Evolutionary conservation across 331 rosid genomes (phyloP).

Genomic region (Rosa hybrid): DNA sequence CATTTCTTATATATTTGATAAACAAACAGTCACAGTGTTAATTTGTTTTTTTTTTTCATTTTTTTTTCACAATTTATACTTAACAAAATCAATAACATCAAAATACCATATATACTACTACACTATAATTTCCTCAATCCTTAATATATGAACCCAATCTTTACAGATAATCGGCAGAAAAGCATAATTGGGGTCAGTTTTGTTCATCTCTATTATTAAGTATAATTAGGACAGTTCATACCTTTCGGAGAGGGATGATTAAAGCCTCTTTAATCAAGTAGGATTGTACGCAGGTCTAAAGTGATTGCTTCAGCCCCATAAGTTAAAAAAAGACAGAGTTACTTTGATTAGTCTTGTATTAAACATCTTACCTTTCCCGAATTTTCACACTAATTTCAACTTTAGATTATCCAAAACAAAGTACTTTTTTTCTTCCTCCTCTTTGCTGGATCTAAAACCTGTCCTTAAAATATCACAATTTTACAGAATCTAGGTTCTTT

Average conservation of each 20-base stretch:
- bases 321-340: constrained; percentile 25
- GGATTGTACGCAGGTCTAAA: constrained; percentile 52
- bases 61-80: too few species aligned
- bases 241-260: constrained; percentile 39
- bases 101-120: too few species aligned
- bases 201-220: neutral
- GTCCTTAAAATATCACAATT: neutral
- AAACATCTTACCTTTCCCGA: constrained; percentile 24
- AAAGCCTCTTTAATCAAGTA: constrained; percentile 45
- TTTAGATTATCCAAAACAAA: constrained; percentile 23
- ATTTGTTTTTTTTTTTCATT: too few species aligned
- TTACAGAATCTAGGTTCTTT: neutral
- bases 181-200: neutral
- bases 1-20: too few species aligned
- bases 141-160: neutral
- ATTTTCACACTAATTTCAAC: constrained; percentile 20
- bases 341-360: constrained; percentile 27
- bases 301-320: constrained; percentile 35
- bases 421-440: neutral
- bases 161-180: neutral
- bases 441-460: neutral
- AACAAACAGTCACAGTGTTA: too few species aligned
- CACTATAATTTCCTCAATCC: neutral
- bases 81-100: too few species aligned
- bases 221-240: constrained; percentile 26